These are phyloP conservation scores for Solanum hybrid DNA, from an alignment of 305 asterid genomes.

Conservation along the genomic window DNA sequence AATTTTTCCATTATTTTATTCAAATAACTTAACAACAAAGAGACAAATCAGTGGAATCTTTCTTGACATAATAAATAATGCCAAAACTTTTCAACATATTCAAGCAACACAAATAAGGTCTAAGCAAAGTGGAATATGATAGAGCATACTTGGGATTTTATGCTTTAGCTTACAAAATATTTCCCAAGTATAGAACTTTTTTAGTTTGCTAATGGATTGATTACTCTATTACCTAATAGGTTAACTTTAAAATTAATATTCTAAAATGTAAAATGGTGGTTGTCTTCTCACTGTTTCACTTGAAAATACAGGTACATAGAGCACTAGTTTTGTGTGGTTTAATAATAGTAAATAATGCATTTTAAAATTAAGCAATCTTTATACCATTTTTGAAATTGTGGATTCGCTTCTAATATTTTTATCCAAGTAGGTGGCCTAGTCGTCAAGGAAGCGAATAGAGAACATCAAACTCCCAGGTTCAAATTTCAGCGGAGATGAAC, in stretches of 20 bases:
- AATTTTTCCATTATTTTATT: background rate
- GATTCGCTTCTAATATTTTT: background rate
- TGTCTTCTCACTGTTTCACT: background rate
- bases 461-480: background rate
- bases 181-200: background rate
- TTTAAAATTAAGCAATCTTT: background rate
- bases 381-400: background rate
- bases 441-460: background rate
- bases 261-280: background rate
- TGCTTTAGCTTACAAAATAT: background rate
- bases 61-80: background rate
- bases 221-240: background rate
- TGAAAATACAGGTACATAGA: background rate
- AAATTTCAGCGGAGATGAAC: fast-evolving
- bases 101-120: background rate
- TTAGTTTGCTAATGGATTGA: background rate
- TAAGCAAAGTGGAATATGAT: background rate
- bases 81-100: background rate
- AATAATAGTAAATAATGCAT: background rate
- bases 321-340: background rate
- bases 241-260: background rate
- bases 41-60: background rate
- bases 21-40: background rate
- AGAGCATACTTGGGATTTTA: background rate
- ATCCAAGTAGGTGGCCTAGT: background rate